Base-by-base conservation (phyloP, 257 asterid species). In the Parsonsia alboflavescens region DNA sequence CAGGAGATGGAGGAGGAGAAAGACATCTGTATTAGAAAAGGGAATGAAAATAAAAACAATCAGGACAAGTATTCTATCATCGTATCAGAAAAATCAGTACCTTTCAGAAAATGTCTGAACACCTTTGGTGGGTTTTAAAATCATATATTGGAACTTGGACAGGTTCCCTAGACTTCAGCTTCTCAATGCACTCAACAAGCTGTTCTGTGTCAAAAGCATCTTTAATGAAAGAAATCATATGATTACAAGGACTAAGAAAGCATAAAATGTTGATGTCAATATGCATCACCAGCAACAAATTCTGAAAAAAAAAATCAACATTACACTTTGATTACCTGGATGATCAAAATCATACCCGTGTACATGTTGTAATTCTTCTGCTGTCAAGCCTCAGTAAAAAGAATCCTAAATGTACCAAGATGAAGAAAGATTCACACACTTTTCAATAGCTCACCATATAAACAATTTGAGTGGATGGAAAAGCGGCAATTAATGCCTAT, bases 191-290 rank as follows among this genome's bases (percentile, higher is more conserved):
- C 82, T 95, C 99, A 73, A 95, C 86, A 77, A 95, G 91, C 85
- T 95, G 98, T 81, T 95, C 99, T 5, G 98, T 95, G 86, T 95
- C 99, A 84, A 89, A 95, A 75, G 99, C 98, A 86, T 95, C 98
- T 95, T 87, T 81, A 87, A 64, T 71, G 50, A 80, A 71, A 72
- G 58, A 15, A 33, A 49, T 49, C 59, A 54, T 16, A 73, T 26
- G 65, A 19, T 54, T 10, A 36, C 28, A 68, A 19, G 44, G 17
- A 44, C 15, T 62, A 73, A 67, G 65, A 73, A 24, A 76, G 74
- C 66, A 24, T 39, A 77, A 45, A 42, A 28, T 33, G 10, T 16
- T 24, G 22, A 12, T 8, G 22, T 36, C 22, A 75, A 9, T 58
- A 48, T 36, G 30, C 19, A 57, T 13, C 5, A 56, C 33, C 46